Percentiles rank a stretch among this genome's conserved stretches.
Evolutionary conservation across 352 stramenopile species (phyloP).

Genomic region (Phytopythium helicoides): DNA sequence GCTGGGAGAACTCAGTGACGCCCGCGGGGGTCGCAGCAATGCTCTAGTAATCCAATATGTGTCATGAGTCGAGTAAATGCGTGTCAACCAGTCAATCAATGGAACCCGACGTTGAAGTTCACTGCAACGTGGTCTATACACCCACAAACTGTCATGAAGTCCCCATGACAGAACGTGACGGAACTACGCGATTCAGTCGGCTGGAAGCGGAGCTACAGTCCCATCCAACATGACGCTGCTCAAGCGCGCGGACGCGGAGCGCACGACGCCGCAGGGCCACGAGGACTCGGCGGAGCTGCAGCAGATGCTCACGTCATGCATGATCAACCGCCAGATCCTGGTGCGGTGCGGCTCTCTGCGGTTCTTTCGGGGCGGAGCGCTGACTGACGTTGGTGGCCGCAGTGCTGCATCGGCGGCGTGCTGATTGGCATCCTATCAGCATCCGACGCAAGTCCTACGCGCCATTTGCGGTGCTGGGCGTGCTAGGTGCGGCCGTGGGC

Average conservation of each 20-base stretch:
- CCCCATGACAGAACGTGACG: no score
- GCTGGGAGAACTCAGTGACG: not conserved
- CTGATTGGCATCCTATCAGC: slow-evolving; percentile 80
- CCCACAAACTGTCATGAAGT: no score
- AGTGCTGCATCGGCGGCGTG: slow-evolving; percentile 80
- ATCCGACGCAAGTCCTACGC: slow-evolving; percentile 80
- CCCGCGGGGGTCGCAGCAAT: not conserved
- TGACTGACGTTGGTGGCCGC: not conserved
- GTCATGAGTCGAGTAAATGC: not conserved
- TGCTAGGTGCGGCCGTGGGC: slow-evolving; percentile 45
- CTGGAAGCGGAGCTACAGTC: no score
- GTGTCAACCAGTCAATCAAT: no score
- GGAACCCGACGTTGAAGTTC: no score
- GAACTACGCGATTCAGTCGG: no score
- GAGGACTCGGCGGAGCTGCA: slow-evolving; percentile 71
- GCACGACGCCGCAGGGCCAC: slow-evolving; percentile 48
- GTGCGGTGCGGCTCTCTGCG: no score
- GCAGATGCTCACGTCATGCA: slow-evolving; percentile 84
- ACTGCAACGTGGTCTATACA: no score
- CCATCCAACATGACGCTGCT: slow-evolving; percentile 57
- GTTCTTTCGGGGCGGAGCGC: no score
- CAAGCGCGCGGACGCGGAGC: slow-evolving; percentile 40
- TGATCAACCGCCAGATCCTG: slow-evolving; percentile 83
- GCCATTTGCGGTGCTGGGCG: slow-evolving; percentile 70
- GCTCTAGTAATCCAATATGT: not conserved